Evolutionary conservation across 805 yeast species (phyloP).

Genomic region (Candida railenensis): DNA sequence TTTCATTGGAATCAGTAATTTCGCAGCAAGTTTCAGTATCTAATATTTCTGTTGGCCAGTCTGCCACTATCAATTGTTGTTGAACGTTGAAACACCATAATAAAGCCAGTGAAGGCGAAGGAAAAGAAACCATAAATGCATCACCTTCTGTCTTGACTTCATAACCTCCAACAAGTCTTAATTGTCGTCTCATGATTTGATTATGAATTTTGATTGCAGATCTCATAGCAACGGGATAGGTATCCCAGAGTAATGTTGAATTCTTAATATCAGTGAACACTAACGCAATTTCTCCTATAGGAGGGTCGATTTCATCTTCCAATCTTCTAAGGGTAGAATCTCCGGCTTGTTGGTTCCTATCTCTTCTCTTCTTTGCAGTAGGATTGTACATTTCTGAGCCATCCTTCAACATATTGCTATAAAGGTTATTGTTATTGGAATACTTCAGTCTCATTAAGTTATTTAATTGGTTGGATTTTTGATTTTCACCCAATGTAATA

Average conservation of each 20-base stretch:
- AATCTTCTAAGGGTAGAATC: conserved; percentile 80
- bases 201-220: conserved; percentile 95
- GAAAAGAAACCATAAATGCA: conserved; percentile 97
- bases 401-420: conserved; percentile 34
- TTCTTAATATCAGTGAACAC: conserved; percentile 97
- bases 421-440: conserved; percentile 33
- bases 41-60: conserved; percentile 94
- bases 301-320: conserved; percentile 91
- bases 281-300: conserved; percentile 90
- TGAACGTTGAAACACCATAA: conserved; percentile 96
- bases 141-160: conserved; percentile 99
- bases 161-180: conserved; percentile 92
- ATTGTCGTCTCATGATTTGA: conserved; percentile 87
- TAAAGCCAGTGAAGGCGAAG: conserved; percentile 85
- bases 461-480: conserved; percentile 8
- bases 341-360: conserved; percentile 29
- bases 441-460: conserved; percentile 17
- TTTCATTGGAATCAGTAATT: conserved; percentile 60
- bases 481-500: conserved; percentile 60
- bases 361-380: conserved; percentile 45
- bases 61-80: conserved; percentile 72
- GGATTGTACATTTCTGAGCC: neutral
- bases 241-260: conserved; percentile 92
- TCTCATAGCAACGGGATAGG: conserved; percentile 90
- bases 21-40: conserved; percentile 83